These are phyloP conservation scores for Meyerozyma guilliermondii DNA, from an alignment of 1,139 yeast species.

Conservation along the genomic window DNA sequence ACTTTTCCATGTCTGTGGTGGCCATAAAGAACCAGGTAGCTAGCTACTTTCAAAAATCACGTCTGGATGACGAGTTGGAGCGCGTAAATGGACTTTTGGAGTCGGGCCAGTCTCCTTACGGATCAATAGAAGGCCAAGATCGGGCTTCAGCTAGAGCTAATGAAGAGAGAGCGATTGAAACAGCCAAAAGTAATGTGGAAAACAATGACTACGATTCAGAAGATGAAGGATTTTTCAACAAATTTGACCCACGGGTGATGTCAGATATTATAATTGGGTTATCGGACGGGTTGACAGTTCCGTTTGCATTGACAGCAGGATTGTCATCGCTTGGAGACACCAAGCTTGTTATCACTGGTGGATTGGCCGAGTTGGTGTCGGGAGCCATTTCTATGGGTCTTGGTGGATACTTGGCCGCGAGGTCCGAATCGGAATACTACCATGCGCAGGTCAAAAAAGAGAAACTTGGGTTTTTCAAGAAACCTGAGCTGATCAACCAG, in stretches of 20 bases:
- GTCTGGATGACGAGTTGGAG: constrained; percentile 28
- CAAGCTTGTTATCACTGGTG: constrained; percentile 75
- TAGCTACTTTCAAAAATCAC: constrained; percentile 17
- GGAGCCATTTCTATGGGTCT: constrained; percentile 86
- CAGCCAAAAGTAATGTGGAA: constrained; percentile 1
- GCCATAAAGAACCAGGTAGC: constrained; percentile 34
- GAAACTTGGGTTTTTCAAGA: constrained; percentile 61
- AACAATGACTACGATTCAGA: constrained; percentile 22
- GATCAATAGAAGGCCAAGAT: constrained; percentile 27
- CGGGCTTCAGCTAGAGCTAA: constrained; percentile 34
- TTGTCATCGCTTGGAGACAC: constrained; percentile 73
- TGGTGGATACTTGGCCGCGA: constrained; percentile 79
- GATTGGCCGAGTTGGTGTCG: constrained; percentile 77
- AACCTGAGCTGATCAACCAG: constrained; percentile 54
- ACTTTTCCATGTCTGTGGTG: constrained; percentile 30
- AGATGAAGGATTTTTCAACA: constrained; percentile 32
- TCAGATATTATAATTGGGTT: constrained; percentile 75
- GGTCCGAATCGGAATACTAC: constrained; percentile 72
- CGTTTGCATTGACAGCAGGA: constrained; percentile 82
- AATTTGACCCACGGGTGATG: constrained; percentile 69
- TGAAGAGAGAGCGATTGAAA: constrained; percentile 21
- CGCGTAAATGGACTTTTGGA: constrained; percentile 32
- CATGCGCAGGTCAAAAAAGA: constrained; percentile 66
- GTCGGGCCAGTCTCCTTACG: constrained; percentile 32
- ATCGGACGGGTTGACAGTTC: constrained; percentile 78